phyloP scores from a whole-genome alignment of 805 yeast genomes.

The Myxozyma geophila region DNA sequence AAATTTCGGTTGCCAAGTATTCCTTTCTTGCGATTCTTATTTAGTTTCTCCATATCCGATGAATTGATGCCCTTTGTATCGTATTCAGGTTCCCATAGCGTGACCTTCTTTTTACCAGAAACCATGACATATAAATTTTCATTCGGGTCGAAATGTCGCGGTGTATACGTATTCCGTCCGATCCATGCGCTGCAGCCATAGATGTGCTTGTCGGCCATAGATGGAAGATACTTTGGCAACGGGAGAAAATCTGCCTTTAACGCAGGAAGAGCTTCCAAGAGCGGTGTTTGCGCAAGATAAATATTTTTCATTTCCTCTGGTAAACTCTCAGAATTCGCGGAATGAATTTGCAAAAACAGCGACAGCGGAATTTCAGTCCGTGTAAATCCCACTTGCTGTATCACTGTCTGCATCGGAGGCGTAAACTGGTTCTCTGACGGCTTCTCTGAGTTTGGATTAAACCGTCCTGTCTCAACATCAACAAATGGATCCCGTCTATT shows the following conservation, averaged over 20 bases:
- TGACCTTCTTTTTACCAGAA: slow-evolving; percentile 27
- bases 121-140: slow-evolving; percentile 36
- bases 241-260: slow-evolving; percentile 27
- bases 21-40: slow-evolving; percentile 6
- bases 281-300: slow-evolving; percentile 36
- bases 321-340: not conserved
- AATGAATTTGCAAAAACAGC: slow-evolving; percentile 21
- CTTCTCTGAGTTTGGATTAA: not conserved
- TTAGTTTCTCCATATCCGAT: slow-evolving; percentile 11
- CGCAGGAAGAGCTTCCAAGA: slow-evolving; percentile 21
- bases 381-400: slow-evolving; percentile 7
- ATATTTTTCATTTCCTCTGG: slow-evolving; percentile 13
- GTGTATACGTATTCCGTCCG: slow-evolving; percentile 33
- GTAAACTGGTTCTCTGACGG: not conserved
- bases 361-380: slow-evolving; percentile 31
- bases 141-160: slow-evolving; percentile 36
- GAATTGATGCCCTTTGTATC: not conserved
- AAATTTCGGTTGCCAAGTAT: slow-evolving; percentile 25
- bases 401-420: not conserved
- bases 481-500: slow-evolving; percentile 27
- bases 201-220: not conserved
- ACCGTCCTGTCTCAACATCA: slow-evolving; percentile 30
- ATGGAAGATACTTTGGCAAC: slow-evolving; percentile 14
- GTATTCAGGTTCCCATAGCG: slow-evolving; percentile 28
- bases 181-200: slow-evolving; percentile 35